These are phyloP conservation scores for Colletotrichum navitas DNA, from an alignment of 2,329 filamentous ascomycete genomes.

Conservation along the genomic window DNA sequence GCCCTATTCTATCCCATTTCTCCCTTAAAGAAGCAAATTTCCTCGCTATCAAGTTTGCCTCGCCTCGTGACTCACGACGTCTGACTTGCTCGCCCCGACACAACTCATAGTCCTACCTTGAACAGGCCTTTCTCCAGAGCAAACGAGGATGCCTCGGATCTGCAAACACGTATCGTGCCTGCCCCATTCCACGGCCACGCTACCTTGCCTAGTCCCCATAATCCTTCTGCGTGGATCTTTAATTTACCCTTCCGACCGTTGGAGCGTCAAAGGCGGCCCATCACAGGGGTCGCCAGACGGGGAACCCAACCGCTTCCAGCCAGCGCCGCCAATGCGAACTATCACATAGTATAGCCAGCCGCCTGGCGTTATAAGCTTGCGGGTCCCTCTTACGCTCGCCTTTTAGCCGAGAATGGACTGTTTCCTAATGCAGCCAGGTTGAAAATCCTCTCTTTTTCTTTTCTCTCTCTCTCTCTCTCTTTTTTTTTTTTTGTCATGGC, in stretches of 20 bases:
- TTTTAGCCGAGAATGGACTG: constrained; percentile 5
- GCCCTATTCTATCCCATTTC: background rate
- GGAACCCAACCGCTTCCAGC: constrained; percentile 8
- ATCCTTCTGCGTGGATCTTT: constrained; percentile 26
- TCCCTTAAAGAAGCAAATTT: background rate
- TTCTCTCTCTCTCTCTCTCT: no score
- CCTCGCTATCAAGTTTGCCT: background rate
- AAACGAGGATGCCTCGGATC: constrained; percentile 4
- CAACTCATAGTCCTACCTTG: constrained; percentile 7
- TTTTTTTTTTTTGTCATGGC: background rate
- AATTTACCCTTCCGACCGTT: background rate
- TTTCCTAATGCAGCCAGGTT: constrained; percentile 11
- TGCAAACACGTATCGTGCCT: constrained; percentile 3
- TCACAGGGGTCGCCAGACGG: background rate
- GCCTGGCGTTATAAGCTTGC: constrained; percentile 27
- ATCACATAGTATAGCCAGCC: background rate
- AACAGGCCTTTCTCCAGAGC: background rate
- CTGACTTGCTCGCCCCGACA: constrained; percentile 9
- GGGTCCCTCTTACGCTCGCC: constrained; percentile 17
- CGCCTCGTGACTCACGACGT: background rate
- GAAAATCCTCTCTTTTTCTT: background rate
- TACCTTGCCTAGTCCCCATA: background rate
- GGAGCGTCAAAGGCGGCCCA: background rate
- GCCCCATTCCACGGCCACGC: background rate
- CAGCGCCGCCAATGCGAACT: constrained; percentile 8